Conservation (phyloP, 768 basidiomycete species). For the Rhodocollybia butyracea region DNA sequence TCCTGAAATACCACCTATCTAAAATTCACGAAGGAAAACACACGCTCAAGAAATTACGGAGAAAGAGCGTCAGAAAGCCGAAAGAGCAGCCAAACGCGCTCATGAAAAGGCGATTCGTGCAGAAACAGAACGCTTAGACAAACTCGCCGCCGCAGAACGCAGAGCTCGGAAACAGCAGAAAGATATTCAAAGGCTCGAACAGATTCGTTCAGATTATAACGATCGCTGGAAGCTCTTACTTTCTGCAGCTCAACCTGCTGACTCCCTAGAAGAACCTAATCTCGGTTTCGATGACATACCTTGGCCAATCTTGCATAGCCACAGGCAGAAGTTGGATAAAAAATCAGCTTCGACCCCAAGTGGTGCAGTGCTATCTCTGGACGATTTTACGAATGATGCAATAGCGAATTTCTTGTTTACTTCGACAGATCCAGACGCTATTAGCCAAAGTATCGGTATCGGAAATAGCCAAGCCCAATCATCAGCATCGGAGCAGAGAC, state of each 20-base stretch:
- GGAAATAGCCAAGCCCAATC: neutral
- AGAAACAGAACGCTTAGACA: constrained; percentile 51
- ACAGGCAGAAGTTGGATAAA: constrained; percentile 22
- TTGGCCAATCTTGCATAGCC: constrained; percentile 56
- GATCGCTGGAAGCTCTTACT: constrained; percentile 53
- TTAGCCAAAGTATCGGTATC: neutral
- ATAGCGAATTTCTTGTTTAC: constrained; percentile 58
- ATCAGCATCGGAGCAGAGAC: neutral
- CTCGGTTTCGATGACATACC: constrained; percentile 63
- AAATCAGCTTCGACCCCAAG: constrained; percentile 5
- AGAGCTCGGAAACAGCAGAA: constrained; percentile 45
- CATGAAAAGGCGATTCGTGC: constrained; percentile 51
- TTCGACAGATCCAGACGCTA: neutral
- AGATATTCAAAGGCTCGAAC: constrained; percentile 38
- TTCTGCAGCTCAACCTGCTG: constrained; percentile 20
- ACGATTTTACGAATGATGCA: constrained; percentile 52
- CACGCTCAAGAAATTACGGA: constrained; percentile 68
- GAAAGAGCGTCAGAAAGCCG: constrained; percentile 51
- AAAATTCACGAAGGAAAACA: constrained; percentile 48
- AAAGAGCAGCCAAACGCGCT: constrained; percentile 47
- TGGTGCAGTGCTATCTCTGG: constrained; percentile 24
- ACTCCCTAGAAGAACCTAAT: constrained; percentile 12
- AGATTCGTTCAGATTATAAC: constrained; percentile 54
- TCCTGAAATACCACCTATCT: constrained; percentile 6
- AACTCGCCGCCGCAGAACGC: constrained; percentile 49